A percentile compares a stretch with the other conserved stretches of the same genome.
phyloP scores from a whole-genome alignment of 2,329 filamentous ascomycete genomes.

The Periconia sp. region DNA sequence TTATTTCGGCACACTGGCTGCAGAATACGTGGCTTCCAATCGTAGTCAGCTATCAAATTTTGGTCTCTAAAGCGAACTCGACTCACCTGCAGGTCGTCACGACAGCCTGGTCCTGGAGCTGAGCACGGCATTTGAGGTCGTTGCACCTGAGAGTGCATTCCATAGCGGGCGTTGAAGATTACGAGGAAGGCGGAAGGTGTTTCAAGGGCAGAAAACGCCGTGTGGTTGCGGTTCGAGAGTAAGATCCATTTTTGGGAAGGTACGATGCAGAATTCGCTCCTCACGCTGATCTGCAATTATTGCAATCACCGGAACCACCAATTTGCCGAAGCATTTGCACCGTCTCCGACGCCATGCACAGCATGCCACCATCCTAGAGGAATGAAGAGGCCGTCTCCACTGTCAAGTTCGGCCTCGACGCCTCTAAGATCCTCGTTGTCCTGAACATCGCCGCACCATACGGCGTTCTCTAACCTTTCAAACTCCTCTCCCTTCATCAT shows the following conservation, averaged over 20 bases:
- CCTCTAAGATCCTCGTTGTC: slow-evolving; percentile 18
- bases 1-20: slow-evolving; percentile 69
- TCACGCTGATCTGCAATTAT: background rate
- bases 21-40: slow-evolving; percentile 78
- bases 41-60: slow-evolving; percentile 47
- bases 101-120: slow-evolving; percentile 73
- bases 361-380: slow-evolving; percentile 89
- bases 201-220: background rate
- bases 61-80: too few species aligned
- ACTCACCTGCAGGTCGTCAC: slow-evolving; percentile 87
- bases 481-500: slow-evolving; percentile 90
- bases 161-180: slow-evolving; percentile 67
- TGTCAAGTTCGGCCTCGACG: slow-evolving; percentile 56
- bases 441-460: slow-evolving; percentile 64
- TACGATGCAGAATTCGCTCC: background rate
- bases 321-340: slow-evolving; percentile 70
- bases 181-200: background rate
- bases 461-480: slow-evolving; percentile 66
- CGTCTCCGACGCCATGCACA: slow-evolving; percentile 67
- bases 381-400: slow-evolving; percentile 78
- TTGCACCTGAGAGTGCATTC: slow-evolving; percentile 82
- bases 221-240: too few species aligned
- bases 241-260: background rate
- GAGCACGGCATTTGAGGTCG: slow-evolving; percentile 73
- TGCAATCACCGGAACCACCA: slow-evolving; percentile 76